These are phyloP conservation scores for Globisporangium paroecandrum DNA, from an alignment of 352 stramenopile species.

Conservation along the genomic window DNA sequence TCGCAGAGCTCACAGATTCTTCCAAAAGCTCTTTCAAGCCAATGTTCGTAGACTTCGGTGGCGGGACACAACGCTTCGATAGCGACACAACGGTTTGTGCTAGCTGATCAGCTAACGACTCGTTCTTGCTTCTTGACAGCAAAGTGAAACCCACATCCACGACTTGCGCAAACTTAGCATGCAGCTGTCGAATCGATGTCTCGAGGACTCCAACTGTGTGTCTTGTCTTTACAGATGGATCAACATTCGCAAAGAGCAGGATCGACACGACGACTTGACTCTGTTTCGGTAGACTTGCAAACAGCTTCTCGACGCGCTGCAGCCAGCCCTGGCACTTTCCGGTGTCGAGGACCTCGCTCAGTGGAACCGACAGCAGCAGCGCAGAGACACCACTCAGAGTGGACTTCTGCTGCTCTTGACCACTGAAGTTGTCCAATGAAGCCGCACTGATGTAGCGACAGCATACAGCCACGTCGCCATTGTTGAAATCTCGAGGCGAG, in stretches of 20 bases:
- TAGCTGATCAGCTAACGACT: slow-evolving; percentile 22
- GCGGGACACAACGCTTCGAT: neutral
- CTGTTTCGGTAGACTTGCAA: slow-evolving; percentile 27
- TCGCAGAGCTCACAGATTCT: slow-evolving; percentile 23
- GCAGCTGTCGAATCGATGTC: slow-evolving; percentile 27
- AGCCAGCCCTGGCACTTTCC: slow-evolving; percentile 38
- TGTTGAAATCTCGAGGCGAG: neutral
- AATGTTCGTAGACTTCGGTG: slow-evolving; percentile 22
- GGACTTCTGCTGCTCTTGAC: slow-evolving; percentile 15
- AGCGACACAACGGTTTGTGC: slow-evolving; percentile 23
- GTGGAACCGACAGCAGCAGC: slow-evolving; percentile 54
- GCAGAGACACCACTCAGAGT: slow-evolving; percentile 41
- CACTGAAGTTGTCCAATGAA: slow-evolving; percentile 15
- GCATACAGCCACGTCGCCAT: slow-evolving; percentile 37
- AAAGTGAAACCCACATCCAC: slow-evolving; percentile 20
- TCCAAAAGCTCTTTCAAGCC: slow-evolving; percentile 47
- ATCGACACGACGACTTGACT: slow-evolving; percentile 37
- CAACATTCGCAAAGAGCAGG: slow-evolving; percentile 39
- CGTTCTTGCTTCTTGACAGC: neutral
- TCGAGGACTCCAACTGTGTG: slow-evolving; percentile 24
- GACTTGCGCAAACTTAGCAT: slow-evolving; percentile 23
- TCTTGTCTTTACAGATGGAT: slow-evolving; percentile 15
- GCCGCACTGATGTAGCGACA: slow-evolving; percentile 56
- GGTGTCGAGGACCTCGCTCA: slow-evolving; percentile 36
- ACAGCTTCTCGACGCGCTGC: slow-evolving; percentile 31